Evolutionary conservation across 371 early-diverging fungal species (phyloP).

Genomic region (Mucor mucedo): DNA sequence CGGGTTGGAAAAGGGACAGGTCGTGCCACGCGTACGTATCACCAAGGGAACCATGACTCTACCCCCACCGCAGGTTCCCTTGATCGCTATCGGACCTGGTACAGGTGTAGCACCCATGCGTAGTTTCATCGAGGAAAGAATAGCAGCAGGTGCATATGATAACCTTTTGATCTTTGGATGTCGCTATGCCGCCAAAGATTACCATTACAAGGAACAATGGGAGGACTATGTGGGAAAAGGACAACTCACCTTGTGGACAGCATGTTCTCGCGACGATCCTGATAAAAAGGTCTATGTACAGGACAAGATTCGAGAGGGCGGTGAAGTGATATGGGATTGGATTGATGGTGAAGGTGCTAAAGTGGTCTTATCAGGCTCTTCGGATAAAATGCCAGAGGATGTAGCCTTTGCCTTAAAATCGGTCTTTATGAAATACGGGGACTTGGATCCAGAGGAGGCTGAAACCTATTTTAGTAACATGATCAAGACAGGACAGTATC

Average conservation of each 20-base stretch:
- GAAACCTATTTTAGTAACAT: conserved; percentile 60
- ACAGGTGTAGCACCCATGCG: conserved; percentile 93
- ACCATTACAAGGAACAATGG: conserved; percentile 74
- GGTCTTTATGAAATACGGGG: conserved; percentile 63
- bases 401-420: conserved; percentile 76
- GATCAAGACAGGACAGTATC: conserved; percentile 74
- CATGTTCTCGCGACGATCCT: conserved; percentile 75
- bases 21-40: conserved; percentile 60
- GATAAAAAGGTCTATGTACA: conserved; percentile 75
- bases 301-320: conserved; percentile 72
- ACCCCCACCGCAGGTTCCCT: conserved; percentile 61
- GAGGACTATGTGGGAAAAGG: conserved; percentile 50
- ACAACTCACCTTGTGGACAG: conserved; percentile 63
- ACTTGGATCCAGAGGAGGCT: conserved; percentile 64
- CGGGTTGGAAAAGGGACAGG: conserved; percentile 45
- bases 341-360: conserved; percentile 63
- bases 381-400: conserved; percentile 84
- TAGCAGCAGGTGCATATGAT: conserved; percentile 46
- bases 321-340: conserved; percentile 64
- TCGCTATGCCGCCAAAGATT: conserved; percentile 75
- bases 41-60: conserved; percentile 77
- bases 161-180: conserved; percentile 86
- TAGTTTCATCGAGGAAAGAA: conserved; percentile 76
- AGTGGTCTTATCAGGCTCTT: conserved; percentile 78
- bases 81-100: conserved; percentile 79